These are phyloP conservation scores for Termitomyces sp. DNA, from an alignment of 768 basidiomycete species.

Conservation along the genomic window DNA sequence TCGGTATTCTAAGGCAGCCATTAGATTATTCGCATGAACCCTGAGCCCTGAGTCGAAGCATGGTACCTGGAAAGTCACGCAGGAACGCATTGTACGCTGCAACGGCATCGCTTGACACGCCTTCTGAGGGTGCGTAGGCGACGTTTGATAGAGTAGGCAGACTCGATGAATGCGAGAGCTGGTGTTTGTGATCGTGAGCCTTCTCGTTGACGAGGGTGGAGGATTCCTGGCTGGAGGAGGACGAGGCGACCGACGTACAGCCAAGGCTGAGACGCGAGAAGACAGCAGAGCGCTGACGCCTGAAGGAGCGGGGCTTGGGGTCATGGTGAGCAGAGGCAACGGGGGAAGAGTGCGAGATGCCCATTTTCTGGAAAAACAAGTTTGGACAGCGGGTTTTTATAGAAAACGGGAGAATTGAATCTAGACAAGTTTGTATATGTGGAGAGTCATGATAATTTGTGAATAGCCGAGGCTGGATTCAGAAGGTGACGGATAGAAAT, in stretches of 20 bases:
- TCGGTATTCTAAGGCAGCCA: conserved; percentile 48
- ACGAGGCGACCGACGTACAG: conserved; percentile 34
- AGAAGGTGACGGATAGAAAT: conserved; percentile 16
- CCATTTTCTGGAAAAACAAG: conserved; percentile 24
- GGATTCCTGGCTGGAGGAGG: conserved; percentile 38
- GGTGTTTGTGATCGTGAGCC: conserved; percentile 21
- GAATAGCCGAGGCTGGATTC: background rate
- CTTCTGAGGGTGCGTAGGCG: conserved; percentile 26
- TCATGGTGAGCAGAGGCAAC: conserved; percentile 7
- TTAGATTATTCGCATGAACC: background rate
- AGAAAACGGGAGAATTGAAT: conserved; percentile 7
- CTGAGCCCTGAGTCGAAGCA: background rate
- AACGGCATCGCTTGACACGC: conserved; percentile 34
- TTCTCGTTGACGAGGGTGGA: conserved; percentile 34
- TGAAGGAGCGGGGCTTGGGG: conserved; percentile 21
- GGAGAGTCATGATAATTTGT: conserved; percentile 14
- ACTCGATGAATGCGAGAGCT: conserved; percentile 22
- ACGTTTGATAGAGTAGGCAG: conserved; percentile 19
- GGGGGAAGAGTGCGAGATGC: conserved; percentile 29
- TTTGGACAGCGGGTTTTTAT: conserved; percentile 10
- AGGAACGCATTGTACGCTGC: conserved; percentile 51
- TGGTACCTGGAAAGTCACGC: conserved; percentile 36
- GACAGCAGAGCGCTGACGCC: conserved; percentile 33
- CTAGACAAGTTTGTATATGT: conserved; percentile 16
- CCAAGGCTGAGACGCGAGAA: conserved; percentile 40